phyloP scores from a whole-genome alignment of 2,329 filamentous ascomycete genomes.

The Hyphodiscus sp. region DNA sequence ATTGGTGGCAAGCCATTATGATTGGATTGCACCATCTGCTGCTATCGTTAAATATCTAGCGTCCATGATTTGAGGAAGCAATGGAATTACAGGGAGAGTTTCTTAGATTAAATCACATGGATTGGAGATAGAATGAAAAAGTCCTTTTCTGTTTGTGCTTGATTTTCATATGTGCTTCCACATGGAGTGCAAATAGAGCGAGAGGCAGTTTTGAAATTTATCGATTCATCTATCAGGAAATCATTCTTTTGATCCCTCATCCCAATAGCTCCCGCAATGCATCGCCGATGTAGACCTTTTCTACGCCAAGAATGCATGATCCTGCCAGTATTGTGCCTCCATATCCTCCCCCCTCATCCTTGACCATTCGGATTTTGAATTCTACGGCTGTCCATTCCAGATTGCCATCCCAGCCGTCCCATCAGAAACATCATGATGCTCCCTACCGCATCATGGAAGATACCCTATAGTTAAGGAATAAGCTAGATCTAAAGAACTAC shows the following conservation, averaged over 20 bases:
- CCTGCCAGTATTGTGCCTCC: neutral
- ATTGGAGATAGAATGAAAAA: neutral
- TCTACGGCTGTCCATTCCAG: neutral
- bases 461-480: slow-evolving; percentile 1
- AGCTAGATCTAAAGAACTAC: neutral
- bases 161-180: no score
- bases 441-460: neutral
- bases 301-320: slow-evolving; percentile 16
- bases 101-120: neutral
- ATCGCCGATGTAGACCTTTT: slow-evolving; percentile 2
- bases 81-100: neutral
- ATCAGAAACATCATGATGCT: neutral
- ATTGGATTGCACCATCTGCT: neutral
- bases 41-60: neutral
- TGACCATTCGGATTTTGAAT: neutral
- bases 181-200: neutral
- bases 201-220: neutral
- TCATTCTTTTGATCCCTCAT: neutral
- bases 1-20: slow-evolving; percentile 79
- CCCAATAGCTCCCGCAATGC: neutral
- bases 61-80: neutral
- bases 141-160: neutral
- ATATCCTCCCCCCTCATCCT: neutral
- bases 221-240: neutral
- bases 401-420: neutral